phyloP scores from a whole-genome alignment of 2,329 filamentous ascomycete genomes.

The Torrubiellomyces zombiae region DNA sequence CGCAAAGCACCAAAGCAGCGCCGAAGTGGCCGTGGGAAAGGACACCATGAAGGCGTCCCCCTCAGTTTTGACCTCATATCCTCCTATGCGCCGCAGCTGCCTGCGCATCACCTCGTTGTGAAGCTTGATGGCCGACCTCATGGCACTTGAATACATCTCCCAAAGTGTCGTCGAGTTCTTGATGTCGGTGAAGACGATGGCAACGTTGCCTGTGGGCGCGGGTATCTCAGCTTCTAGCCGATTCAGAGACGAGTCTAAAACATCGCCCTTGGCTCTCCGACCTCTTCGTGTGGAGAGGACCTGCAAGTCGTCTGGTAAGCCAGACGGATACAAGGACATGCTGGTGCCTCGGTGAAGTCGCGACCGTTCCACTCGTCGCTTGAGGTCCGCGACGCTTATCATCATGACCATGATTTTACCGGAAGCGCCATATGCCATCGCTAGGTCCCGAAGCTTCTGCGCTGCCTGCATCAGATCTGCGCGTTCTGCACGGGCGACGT shows the following conservation, averaged over 20 bases:
- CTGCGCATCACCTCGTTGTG: constrained; percentile 96
- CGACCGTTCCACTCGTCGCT: constrained; percentile 63
- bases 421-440: constrained; percentile 85
- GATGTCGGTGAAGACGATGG: constrained; percentile 96
- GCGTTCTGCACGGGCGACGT: constrained; percentile 74
- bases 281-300: constrained; percentile 45
- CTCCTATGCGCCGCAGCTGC: constrained; percentile 81
- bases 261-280: constrained; percentile 44
- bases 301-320: constrained; percentile 54
- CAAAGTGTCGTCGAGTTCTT: constrained; percentile 93
- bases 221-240: constrained; percentile 82
- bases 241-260: constrained; percentile 74
- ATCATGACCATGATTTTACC: constrained; percentile 99
- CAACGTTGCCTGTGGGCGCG: constrained; percentile 76
- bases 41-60: constrained; percentile 99
- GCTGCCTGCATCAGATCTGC: constrained; percentile 86
- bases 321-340: constrained; percentile 68
- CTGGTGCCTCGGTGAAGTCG: constrained; percentile 60
- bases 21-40: constrained; percentile 89
- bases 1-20: constrained; percentile 89
- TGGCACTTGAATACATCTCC: constrained; percentile 88
- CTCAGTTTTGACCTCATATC: constrained; percentile 99
- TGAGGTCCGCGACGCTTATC: constrained; percentile 79
- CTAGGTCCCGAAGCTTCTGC: constrained; percentile 84
- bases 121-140: constrained; percentile 91